A percentile compares a stretch with the other conserved stretches of the same genome.
These are phyloP conservation scores for Hyphopichia buzzinii DNA, from an alignment of 1,139 yeast species.

Conservation along the genomic window DNA sequence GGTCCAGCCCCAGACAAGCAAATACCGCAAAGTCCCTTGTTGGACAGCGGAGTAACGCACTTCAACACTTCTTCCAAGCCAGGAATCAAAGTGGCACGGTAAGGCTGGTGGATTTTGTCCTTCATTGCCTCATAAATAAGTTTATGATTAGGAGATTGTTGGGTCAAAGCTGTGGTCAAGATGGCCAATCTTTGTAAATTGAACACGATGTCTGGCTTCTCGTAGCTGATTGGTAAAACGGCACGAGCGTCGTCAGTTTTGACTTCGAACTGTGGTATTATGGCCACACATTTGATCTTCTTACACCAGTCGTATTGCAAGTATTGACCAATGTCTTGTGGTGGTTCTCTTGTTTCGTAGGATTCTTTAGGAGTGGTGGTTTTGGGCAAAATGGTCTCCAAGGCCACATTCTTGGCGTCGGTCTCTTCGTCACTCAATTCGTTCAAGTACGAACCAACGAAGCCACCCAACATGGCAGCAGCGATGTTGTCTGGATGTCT, in stretches of 20 bases:
- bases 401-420: conserved; percentile 75
- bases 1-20: conserved; percentile 99
- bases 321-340: conserved; percentile 84
- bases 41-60: conserved; percentile 77
- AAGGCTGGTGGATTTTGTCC: conserved; percentile 94
- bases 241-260: conserved; percentile 89
- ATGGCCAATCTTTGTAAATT: conserved; percentile 59
- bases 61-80: conserved; percentile 80
- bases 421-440: conserved; percentile 71
- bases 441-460: conserved; percentile 90
- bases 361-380: conserved; percentile 64
- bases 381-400: conserved; percentile 79
- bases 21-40: conserved; percentile 86
- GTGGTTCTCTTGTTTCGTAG: conserved; percentile 33
- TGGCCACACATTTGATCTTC: conserved; percentile 80
- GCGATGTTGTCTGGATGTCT: conserved; percentile 98
- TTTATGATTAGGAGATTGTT: conserved; percentile 76
- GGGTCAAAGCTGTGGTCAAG: conserved; percentile 72
- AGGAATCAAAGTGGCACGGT: conserved; percentile 85
- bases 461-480: conserved; percentile 99
- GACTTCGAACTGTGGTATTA: conserved; percentile 91
- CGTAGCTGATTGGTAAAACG: conserved; percentile 78
- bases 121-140: conserved; percentile 94
- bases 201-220: conserved; percentile 82
- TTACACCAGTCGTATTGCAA: conserved; percentile 81